A percentile compares a stretch with the other conserved stretches of the same genome.
Evolutionary conservation across 2,329 filamentous ascomycete genomes (phyloP).

Genomic region (Fusarium sp.): DNA sequence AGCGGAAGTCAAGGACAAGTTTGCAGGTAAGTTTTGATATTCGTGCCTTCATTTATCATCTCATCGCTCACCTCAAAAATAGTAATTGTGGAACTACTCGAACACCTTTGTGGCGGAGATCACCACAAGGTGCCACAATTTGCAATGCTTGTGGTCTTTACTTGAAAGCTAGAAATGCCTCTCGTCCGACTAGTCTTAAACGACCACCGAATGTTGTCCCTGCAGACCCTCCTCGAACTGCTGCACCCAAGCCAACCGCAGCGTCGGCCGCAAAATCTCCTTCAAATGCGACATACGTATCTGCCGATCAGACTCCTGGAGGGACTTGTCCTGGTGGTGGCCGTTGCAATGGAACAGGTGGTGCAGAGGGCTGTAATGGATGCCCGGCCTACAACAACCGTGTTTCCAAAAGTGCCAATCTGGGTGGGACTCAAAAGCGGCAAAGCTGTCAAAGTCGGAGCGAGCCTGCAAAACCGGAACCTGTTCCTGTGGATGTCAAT

Average conservation of each 20-base stretch:
- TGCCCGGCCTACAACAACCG: slow-evolving; percentile 98
- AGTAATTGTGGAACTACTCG: slow-evolving; percentile 97
- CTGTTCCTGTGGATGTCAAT: slow-evolving; percentile 55
- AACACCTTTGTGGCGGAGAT: slow-evolving; percentile 95
- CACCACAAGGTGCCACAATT: slow-evolving; percentile 92
- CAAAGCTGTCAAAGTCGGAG: slow-evolving; percentile 53
- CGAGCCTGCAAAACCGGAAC: slow-evolving; percentile 48
- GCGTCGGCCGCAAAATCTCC: slow-evolving; percentile 59
- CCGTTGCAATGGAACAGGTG: slow-evolving; percentile 95
- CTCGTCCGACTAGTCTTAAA: slow-evolving; percentile 91
- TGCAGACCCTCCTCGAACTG: slow-evolving; percentile 61
- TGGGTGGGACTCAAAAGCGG: slow-evolving; percentile 70
- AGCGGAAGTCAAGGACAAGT: slow-evolving; percentile 65
- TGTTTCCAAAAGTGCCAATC: slow-evolving; percentile 87
- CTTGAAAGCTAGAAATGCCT: slow-evolving; percentile 91
- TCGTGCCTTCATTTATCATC: background rate
- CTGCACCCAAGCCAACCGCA: slow-evolving; percentile 57
- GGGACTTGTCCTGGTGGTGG: slow-evolving; percentile 98
- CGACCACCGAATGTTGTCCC: slow-evolving; percentile 73
- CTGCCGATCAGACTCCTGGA: slow-evolving; percentile 79
- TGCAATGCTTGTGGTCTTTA: slow-evolving; percentile 99
- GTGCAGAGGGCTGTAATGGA: slow-evolving; percentile 93
- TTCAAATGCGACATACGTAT: slow-evolving; percentile 77
- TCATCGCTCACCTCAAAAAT: slow-evolving; percentile 14
- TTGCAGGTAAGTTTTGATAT: slow-evolving; percentile 73